Evolutionary conservation across 2,329 filamentous ascomycete species (phyloP), one percentile per base, ranked within the genome.

Genomic region (Penicillium digitatum): DNA sequence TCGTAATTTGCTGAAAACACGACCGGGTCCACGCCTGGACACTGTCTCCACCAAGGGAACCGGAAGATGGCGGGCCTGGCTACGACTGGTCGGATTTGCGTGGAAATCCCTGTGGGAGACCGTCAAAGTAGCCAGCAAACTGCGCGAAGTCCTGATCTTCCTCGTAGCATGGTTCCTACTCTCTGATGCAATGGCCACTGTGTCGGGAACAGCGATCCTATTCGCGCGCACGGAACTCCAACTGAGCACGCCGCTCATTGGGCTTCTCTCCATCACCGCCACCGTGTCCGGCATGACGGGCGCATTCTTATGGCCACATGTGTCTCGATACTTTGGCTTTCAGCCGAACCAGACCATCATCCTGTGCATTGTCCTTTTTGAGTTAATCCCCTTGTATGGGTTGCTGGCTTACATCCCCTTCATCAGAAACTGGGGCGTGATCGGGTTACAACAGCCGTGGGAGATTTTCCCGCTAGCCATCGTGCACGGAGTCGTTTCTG

Each of bases 391-490:
- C 0, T 67, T 96, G 0, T 96, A 96, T 62, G 91, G 91, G 0
- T 79, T 96, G 34, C 75, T 94, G 16, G 90, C 90, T 2, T 95
- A 93, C 65, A 79, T 96, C 9, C 89, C 90, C 0, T 82, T 89
- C 5, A 80, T 96, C 37, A 81, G 83, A 60, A 76, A 79, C 3
- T 86, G 87, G 78, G 90, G 90, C 1, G 84, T 89, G 0, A 75
- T 90, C 10, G 92, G 92, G 1, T 78, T 96, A 16, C 90, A 95
- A 72, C 85, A 91, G 71, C 86, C 88, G 3, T 95, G 90, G 88
- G 92, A 96, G 67, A 96, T 96, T 85, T 96, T 93, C 66, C 89
- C 89, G 0, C 76, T 96, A 0, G 91, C 88, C 0, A 86, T 89
- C 5, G 83, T 96, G 5, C 95, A 95, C 70, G 92, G 92, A 0